Conservation (phyloP, 2,329 filamentous ascomycete species). For the Pseudopithomyces chartarum region DNA sequence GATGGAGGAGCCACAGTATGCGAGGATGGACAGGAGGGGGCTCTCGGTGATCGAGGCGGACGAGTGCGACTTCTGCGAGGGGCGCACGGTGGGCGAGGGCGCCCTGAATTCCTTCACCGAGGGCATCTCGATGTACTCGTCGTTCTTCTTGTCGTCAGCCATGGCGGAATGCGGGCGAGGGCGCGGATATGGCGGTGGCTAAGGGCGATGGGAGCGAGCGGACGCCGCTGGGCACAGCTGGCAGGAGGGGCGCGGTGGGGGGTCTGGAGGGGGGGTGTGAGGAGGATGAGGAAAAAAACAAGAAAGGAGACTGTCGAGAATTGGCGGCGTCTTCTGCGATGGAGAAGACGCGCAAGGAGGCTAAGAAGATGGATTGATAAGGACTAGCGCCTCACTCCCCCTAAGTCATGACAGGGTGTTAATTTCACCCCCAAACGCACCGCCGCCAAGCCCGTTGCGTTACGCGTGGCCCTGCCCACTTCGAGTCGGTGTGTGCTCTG, state of each 20-base stretch:
- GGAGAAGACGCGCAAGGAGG: slow-evolving; percentile 10
- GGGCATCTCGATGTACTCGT: slow-evolving; percentile 69
- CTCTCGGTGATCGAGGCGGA: slow-evolving; percentile 66
- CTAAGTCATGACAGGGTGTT: slow-evolving; percentile 24
- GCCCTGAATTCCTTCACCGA: slow-evolving; percentile 57
- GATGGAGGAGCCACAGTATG: slow-evolving; percentile 96
- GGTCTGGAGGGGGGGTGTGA: not conserved
- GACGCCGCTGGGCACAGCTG: slow-evolving; percentile 4
- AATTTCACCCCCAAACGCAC: slow-evolving; percentile 28
- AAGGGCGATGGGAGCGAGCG: slow-evolving; percentile 8
- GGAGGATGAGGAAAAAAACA: not conserved
- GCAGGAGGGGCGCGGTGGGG: slow-evolving; percentile 2
- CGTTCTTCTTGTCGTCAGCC: slow-evolving; percentile 88
- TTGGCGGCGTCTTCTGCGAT: too few species aligned
- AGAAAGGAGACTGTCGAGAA: too few species aligned
- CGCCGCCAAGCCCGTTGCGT: slow-evolving; percentile 26
- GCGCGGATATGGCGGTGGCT: slow-evolving; percentile 7
- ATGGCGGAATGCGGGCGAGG: slow-evolving; percentile 55
- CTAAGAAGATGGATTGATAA: slow-evolving; percentile 14
- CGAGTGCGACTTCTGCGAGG: slow-evolving; percentile 29
- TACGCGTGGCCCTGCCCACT: slow-evolving; percentile 20
- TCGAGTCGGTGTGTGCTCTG: too few species aligned
- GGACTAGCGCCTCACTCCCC: slow-evolving; percentile 26
- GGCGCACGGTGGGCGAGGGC: slow-evolving; percentile 56
- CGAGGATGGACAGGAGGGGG: slow-evolving; percentile 78